Conservation (phyloP, 768 basidiomycete species). For the Mycena filopes region DNA sequence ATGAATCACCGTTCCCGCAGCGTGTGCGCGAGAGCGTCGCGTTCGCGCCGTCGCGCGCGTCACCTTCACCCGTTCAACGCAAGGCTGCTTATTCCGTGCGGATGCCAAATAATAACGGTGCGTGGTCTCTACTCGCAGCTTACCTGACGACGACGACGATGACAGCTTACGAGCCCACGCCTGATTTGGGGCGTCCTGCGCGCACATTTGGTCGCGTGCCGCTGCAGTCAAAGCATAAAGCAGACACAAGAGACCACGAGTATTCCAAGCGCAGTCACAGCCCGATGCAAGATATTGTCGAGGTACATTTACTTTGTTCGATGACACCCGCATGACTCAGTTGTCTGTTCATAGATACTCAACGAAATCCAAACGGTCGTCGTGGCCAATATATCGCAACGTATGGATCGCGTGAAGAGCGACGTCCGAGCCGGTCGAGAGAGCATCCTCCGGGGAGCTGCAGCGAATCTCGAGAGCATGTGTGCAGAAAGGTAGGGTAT, state of each 20-base stretch:
- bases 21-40: conserved; percentile 17
- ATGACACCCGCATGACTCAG: neutral
- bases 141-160: neutral
- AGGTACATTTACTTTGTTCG: conserved; percentile 44
- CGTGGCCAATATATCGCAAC: conserved; percentile 55
- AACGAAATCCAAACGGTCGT: conserved; percentile 62
- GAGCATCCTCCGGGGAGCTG: conserved; percentile 58
- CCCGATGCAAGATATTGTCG: conserved; percentile 48
- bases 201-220: conserved; percentile 9
- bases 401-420: conserved; percentile 58
- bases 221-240: neutral
- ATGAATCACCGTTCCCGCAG: conserved; percentile 27
- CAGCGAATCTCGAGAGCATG: conserved; percentile 57
- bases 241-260: conserved; percentile 11
- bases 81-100: neutral
- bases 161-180: conserved; percentile 18
- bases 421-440: conserved; percentile 56
- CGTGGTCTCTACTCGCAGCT: neutral
- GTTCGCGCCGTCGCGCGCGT: conserved; percentile 25
- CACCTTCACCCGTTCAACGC: conserved; percentile 12
- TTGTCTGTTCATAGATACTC: conserved; percentile 53
- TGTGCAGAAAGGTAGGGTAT: conserved; percentile 52
- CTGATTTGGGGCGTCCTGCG: conserved; percentile 10
- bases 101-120: conserved; percentile 7
- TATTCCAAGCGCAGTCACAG: conserved; percentile 13